Base-by-base conservation (phyloP, 352 stramenopile genomes). In the Phytophthora gonapodyides region DNA sequence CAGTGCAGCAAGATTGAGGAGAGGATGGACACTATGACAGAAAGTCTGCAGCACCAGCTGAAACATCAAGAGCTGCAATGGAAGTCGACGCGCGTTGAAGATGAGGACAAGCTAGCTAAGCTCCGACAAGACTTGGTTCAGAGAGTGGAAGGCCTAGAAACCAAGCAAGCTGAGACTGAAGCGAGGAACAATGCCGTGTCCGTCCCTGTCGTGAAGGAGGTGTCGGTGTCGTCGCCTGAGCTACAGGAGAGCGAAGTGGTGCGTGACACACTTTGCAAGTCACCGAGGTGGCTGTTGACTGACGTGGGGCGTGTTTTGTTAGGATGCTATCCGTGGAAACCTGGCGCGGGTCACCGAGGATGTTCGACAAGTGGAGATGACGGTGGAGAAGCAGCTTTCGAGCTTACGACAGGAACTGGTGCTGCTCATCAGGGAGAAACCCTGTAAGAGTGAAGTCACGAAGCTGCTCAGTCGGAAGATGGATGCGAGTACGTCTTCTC, bases 391-490 rank as follows among this genome's bases (percentile, higher is more conserved):
- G 13, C 55, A 69, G 7, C 8, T 79, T 19, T 24, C 19, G 12
- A 12, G 37, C 0, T 73, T 57, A 46, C 49, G 58, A 12, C 56
- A 76, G 11, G 69, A 82, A 24, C 34, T 80, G 13, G 21, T 57
- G 10, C 16, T 53, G 9, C 36, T 8, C 2, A 66, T 74, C 12
- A 41, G 45, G n/a, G 51, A 65, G 16, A 78, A 72, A 19, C 30
- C 68, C 13, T 67, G 38, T 37, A 73, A 67, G 62, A 67, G 24
- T 15, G 76, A 83, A 10, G 9, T 72, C 1, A 34, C 38, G 2
- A 77, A 80, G 40, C 65, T 77, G n/a, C 61, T 85, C 8, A 69
- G 47, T 24, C 65, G 51, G 1, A 78, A 83, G 33, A 72, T 85
- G 60, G 71, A 83, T 51, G 61, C 71, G 0, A 50, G 76, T 82